phyloP scores from a whole-genome alignment of 2,329 filamentous ascomycete species.

The Claviceps sp. region DNA sequence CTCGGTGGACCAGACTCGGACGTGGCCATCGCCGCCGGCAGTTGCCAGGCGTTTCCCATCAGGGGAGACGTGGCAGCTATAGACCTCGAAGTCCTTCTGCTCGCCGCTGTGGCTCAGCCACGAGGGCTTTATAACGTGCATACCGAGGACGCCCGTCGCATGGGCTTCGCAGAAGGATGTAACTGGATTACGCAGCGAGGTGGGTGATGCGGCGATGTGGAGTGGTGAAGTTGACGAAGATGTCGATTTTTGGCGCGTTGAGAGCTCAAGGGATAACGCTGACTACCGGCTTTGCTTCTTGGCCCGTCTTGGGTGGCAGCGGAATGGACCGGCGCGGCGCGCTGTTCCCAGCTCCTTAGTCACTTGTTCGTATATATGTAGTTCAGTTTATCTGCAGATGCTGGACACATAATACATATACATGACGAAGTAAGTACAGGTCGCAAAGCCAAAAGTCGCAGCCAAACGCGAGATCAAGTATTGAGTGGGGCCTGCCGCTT shows the following conservation, averaged over 20 bases:
- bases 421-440: too few species aligned
- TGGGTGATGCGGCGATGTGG: not conserved
- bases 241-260: not conserved
- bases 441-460: too few species aligned
- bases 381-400: too few species aligned
- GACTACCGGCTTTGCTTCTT: not conserved
- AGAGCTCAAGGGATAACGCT: not conserved
- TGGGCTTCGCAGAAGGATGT: conserved; percentile 2
- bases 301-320: not conserved
- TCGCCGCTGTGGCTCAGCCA: conserved; percentile 96
- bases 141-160: conserved; percentile 22
- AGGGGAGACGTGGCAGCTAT: conserved; percentile 93
- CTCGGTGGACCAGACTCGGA: conserved; percentile 95
- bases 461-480: too few species aligned
- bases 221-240: not conserved
- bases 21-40: conserved; percentile 92
- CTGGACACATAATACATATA: too few species aligned
- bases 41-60: conserved; percentile 87
- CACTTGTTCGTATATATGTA: too few species aligned
- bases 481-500: too few species aligned
- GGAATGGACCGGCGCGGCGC: not conserved
- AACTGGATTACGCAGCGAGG: not conserved
- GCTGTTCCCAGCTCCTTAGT: not conserved
- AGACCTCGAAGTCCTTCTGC: conserved; percentile 96
- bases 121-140: conserved; percentile 86